Evolutionary conservation across 1,284 basidiomycete species (phyloP).

Genomic region (Ganoderma lingzhi): DNA sequence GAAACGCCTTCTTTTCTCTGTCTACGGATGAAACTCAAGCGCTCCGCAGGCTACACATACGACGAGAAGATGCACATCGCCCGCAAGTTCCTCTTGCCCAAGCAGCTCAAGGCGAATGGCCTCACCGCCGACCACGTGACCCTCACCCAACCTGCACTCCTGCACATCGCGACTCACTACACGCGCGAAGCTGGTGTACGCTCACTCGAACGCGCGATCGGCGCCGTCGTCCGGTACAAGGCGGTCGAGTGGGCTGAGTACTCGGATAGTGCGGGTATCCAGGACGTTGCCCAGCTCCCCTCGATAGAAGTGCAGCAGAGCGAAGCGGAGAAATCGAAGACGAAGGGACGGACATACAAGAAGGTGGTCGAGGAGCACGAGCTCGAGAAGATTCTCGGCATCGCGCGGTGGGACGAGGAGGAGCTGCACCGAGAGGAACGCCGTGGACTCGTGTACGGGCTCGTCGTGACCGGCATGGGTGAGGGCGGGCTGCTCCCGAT

Average conservation of each 20-base stretch:
- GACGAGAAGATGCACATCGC: conserved; percentile 94
- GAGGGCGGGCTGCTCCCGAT: conserved; percentile 89
- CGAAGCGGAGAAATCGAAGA: conserved; percentile 7
- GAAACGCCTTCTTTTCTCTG: conserved; percentile 11
- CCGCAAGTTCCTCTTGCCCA: conserved; percentile 84
- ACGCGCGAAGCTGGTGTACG: conserved; percentile 94
- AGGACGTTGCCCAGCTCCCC: conserved; percentile 25
- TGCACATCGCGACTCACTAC: conserved; percentile 79
- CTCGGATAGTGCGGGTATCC: conserved; percentile 53
- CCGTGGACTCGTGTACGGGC: conserved; percentile 82
- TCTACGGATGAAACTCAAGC: background rate
- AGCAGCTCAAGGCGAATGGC: conserved; percentile 80
- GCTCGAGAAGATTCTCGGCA: conserved; percentile 86
- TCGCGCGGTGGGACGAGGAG: conserved; percentile 84
- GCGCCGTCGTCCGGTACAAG: conserved; percentile 85
- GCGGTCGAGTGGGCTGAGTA: conserved; percentile 89
- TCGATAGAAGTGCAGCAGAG: conserved; percentile 8
- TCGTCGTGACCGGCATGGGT: conserved; percentile 90
- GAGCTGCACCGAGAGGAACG: conserved; percentile 76
- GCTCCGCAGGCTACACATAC: conserved; percentile 78
- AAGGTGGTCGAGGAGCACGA: conserved; percentile 73
- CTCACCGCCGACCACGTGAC: conserved; percentile 52
- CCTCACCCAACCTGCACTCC: conserved; percentile 69
- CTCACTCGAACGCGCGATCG: conserved; percentile 88
- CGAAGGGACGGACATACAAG: conserved; percentile 54